phyloP scores from a whole-genome alignment of 2,329 filamentous ascomycete species.

The Neurospora sp. region DNA sequence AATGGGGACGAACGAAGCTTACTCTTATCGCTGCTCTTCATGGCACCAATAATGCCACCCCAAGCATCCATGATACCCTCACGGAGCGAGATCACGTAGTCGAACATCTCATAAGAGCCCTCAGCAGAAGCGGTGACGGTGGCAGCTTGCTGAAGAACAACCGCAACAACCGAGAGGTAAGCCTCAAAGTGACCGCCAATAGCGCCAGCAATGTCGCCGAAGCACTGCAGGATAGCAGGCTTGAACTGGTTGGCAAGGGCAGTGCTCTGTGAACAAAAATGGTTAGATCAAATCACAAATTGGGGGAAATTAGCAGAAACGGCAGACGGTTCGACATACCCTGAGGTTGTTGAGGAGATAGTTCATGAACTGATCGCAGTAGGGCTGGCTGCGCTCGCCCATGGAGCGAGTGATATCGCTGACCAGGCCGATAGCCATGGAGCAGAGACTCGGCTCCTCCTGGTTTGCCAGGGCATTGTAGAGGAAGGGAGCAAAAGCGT shows the following conservation, averaged over 20 bases:
- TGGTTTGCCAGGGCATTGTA: constrained; percentile 93
- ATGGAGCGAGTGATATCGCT: constrained; percentile 92
- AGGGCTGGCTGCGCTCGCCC: constrained; percentile 83
- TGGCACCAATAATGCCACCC: constrained; percentile 91
- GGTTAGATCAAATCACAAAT: too few relatives aligned
- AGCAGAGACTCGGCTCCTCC: constrained; percentile 86
- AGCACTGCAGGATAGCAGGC: constrained; percentile 94
- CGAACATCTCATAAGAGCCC: constrained; percentile 86
- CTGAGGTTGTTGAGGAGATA: constrained; percentile 85
- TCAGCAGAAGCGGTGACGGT: constrained; percentile 70
- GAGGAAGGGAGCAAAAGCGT: constrained; percentile 82
- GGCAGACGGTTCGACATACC: too few relatives aligned
- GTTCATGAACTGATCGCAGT: constrained; percentile 98
- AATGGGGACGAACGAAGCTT: constrained; percentile 23
- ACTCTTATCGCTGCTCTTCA: constrained; percentile 77
- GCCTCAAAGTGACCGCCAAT: constrained; percentile 88
- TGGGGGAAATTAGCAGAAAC: too few relatives aligned
- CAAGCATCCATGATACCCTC: constrained; percentile 99
- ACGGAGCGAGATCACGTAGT: constrained; percentile 88
- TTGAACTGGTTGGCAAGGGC: constrained; percentile 94
- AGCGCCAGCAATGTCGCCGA: constrained; percentile 92
- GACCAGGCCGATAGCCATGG: constrained; percentile 94
- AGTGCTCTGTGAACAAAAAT: constrained; percentile 40
- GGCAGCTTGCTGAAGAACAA: constrained; percentile 88
- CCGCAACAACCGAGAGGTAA: constrained; percentile 84